Evolutionary conservation across 169 alveolate species (phyloP), one percentile per base, ranked within the genome.

Genomic region (Cryptosporidium ubiquitum): DNA sequence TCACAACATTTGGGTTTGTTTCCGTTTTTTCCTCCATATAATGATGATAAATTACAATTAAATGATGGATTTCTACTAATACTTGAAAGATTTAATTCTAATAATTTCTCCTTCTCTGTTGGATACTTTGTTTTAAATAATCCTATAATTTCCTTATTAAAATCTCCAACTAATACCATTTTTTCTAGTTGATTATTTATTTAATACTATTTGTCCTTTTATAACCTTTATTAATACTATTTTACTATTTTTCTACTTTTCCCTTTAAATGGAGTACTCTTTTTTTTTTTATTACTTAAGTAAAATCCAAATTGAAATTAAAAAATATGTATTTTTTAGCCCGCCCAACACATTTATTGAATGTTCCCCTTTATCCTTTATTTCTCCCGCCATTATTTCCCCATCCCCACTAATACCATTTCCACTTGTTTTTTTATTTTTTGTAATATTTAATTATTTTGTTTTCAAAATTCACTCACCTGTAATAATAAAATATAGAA

Each of bases 101-200:
- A 40, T 18, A 79, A 29, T 29, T 79, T 79, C 1, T 79, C 75
- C 51, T 64, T 64, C n/a, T 64, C 71, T 42, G 68, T 79, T 42
- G 89, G 89, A 39, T 40, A 79, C 49, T 79, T 79, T 20, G 89
- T 61, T 16, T 64, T 58, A 29, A 79, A 49, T 42, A 79, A 64
- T 26, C 89, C 64, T 16, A 37, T 33, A 3, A 64, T 18, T 20
- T 79, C 89, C 68, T 61, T 79, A 42, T 79, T 79, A 35, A 79
- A 79, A 58, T 79, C 89, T 7, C 52, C 57, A 61, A 79, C 64
- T 20, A 79, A 35, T 2, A 79, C 89, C 89, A 79, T 79, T 47
- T 42, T 29, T 20, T 29, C 0, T n/a, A n/a, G n/a, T n/a, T n/a
- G n/a, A n/a, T n/a, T n/a, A n/a, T n/a, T n/a, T n/a, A n/a, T n/a